These are phyloP conservation scores for Xenoacremonium recifei DNA, from an alignment of 2,329 filamentous ascomycete genomes.

Conservation along the genomic window DNA sequence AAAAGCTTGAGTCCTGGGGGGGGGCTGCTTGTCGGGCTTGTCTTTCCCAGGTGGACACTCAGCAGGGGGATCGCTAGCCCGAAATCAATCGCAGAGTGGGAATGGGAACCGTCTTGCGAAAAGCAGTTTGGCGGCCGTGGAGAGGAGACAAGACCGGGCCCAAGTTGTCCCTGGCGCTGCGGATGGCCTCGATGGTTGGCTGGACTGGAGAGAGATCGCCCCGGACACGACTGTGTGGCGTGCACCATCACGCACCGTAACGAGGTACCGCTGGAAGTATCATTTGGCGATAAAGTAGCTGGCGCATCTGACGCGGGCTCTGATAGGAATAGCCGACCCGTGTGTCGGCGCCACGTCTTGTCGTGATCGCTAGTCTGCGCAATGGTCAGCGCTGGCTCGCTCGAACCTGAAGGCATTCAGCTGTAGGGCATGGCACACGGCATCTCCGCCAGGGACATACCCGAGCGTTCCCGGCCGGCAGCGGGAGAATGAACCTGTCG, in stretches of 20 bases:
- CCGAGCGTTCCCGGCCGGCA: conserved; percentile 1
- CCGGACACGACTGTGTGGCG: conserved; percentile 25
- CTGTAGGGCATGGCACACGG: background rate
- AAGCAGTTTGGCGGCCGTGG: conserved; percentile 29
- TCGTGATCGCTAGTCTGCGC: conserved; percentile 1
- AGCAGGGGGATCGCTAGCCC: conserved; percentile 20
- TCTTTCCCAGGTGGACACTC: conserved; percentile 12
- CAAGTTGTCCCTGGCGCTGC: conserved; percentile 16
- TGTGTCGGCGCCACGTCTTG: background rate
- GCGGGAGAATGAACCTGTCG: no score
- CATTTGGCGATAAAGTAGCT: background rate
- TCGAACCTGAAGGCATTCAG: no score
- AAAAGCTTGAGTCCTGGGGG: conserved; percentile 23
- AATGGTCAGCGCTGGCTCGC: background rate
- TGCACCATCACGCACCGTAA: conserved; percentile 22
- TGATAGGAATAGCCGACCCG: background rate
- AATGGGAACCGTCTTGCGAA: conserved; percentile 25
- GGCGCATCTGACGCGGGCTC: background rate
- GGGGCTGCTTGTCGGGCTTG: background rate
- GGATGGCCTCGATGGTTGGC: conserved; percentile 19
- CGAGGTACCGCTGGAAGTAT: conserved; percentile 4
- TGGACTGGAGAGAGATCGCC: conserved; percentile 21
- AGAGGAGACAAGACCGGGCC: conserved; percentile 10
- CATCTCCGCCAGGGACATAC: background rate
- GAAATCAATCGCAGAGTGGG: conserved; percentile 23